Evolutionary conservation across 23 red algal genomes (phyloP).

Genomic region (Agarophyton chilense): DNA sequence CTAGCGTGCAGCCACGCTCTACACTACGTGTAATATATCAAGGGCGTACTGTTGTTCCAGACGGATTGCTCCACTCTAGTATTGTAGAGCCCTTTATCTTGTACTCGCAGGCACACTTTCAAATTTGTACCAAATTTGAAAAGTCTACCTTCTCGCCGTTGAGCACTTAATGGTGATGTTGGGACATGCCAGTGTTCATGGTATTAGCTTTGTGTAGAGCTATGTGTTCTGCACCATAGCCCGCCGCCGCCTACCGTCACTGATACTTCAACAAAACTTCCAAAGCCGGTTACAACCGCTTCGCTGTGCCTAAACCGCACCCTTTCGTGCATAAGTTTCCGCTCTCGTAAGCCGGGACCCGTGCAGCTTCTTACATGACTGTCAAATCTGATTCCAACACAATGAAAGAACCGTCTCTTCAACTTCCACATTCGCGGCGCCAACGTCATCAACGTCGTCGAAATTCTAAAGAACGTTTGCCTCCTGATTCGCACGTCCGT

Average conservation of each 20-base stretch:
- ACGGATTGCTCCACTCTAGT: too few species aligned
- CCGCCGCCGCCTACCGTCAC: neutral
- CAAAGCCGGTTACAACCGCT: neutral
- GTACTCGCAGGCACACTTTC: too few species aligned
- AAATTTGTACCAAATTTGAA: too few species aligned
- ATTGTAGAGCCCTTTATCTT: too few species aligned
- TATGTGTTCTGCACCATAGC: neutral
- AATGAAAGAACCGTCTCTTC: neutral
- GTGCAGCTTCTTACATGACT: neutral
- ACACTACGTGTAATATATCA: too few species aligned
- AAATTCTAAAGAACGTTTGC: neutral
- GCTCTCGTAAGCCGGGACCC: neutral
- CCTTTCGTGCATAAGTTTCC: neutral
- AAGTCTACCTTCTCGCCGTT: too few species aligned
- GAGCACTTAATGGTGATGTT: too few species aligned
- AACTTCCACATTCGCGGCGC: neutral
- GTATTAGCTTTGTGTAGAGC: neutral
- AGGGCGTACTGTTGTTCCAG: too few species aligned
- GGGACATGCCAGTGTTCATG: too few species aligned
- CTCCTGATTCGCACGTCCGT: neutral
- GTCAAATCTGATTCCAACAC: neutral
- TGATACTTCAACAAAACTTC: neutral
- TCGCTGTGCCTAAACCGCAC: neutral
- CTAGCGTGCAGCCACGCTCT: conserved; percentile 2
- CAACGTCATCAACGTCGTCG: neutral